Base-by-base conservation (phyloP, 805 yeast species). In the Metschnikowia baotianmanensis region DNA sequence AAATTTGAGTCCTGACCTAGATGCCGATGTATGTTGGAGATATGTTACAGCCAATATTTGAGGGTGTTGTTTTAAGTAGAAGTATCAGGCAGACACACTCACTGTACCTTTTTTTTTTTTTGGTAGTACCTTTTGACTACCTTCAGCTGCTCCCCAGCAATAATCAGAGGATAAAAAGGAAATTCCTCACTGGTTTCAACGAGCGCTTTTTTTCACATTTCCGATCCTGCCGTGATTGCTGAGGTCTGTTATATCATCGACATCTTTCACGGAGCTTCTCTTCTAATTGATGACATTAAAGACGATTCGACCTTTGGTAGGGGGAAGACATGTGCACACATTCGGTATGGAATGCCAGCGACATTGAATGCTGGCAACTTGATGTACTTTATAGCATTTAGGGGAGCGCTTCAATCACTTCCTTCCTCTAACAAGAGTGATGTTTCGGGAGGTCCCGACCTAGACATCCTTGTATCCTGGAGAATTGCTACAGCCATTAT, bases 321-420 rank as follows among this genome's bases (percentile, higher is more conserved):
- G 28, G 96, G 96, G 1, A 61, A 68, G 25, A 87, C 7, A 3
- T 25, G 28, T 25, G 28, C 28, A 11, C 28, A 25, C n/a, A 11
- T 34, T 24, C 29, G 16, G 4, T 17, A 16, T 24, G 28, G 28
- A 25, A 7, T 25, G 12, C 28, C 28, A 9, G 11, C n/a, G 28
- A 84, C 96, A 2, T 79, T 90, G 41, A 90, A 90, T 55, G 74
- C 89, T 38, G 85, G 93, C 3, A 86, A 85, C 59, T 79, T 83
- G 58, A 83, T 85, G 79, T 83, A 88, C 60, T 86, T 90, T 55
- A 65, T 71, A 27, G 86, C 95, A 1, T n/a, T n/a, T n/a, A n/a
- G n/a, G n/a, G n/a, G n/a, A n/a, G n/a, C n/a, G n/a, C n/a, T n/a
- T n/a, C n/a, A n/a, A n/a, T n/a, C n/a, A n/a, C n/a, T n/a, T n/a